Evolutionary conservation across 495 filamentous ascomycete species (phyloP), one percentile per base, ranked within the genome.

Genomic region (Cercophora scortea): DNA sequence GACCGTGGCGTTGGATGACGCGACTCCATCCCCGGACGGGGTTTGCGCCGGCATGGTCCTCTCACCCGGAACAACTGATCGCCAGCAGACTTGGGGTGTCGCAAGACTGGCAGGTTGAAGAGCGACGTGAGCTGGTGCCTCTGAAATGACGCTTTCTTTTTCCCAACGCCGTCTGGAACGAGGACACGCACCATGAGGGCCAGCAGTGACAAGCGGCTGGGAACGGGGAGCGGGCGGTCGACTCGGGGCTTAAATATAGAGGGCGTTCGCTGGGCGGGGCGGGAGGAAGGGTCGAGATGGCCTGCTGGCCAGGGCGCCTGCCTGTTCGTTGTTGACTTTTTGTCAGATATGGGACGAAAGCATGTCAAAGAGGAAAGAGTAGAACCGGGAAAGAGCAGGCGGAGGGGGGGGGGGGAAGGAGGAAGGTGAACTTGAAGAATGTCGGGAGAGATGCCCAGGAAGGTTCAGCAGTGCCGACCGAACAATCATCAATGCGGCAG

Each of bases 1-100:
- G 47, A 82, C 71, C 12, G 88, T 90, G 44, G 82, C 81, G 67
- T 91, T 93, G 13, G 84, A 83, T 4, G 74, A 72, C 35, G 77
- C 79, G 50, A 55, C 60, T 40, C 55, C 54, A 50, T 18, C 46
- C 15, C 47, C 16, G 12, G 55, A 44, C 13, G 49, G 17, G 33
- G 42, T 52, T 7, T 44, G 52, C 49, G 49, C 45, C 12, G 61
- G 54, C 61, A 59, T 59, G 45, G 47, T 59, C 45, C 40, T 42
- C 45, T 54, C 48, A 49, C n/a, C 58, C 42, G 38, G 39, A 46
- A 40, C 48, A 40, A 16, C 32, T 46, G 38, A 53, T 41, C 36
- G 54, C 54, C 10, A 32, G 17, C 32, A 53, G 45, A 49, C 33
- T 46, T 15, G 25, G 32, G 19, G 41, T 41, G 12, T 32, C 45